Evolutionary conservation across 179 eudicot genomes (phyloP), one percentile per base, ranked within the genome.

Genomic region (Corrigiola litoralis): DNA sequence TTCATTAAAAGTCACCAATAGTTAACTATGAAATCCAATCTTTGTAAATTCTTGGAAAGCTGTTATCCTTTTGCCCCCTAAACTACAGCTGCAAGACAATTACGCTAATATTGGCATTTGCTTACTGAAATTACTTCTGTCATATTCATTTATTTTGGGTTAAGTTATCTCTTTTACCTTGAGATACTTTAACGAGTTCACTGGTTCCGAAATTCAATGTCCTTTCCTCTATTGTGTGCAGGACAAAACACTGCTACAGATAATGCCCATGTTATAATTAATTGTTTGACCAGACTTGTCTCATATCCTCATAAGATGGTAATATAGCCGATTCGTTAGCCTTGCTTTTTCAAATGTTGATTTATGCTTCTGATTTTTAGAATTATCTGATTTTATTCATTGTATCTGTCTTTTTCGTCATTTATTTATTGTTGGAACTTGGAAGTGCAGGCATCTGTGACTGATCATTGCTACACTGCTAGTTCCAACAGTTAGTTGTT

Each of bases 281-380:
- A 68, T 65, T 80, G 82, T 41, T 84, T 94, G 72, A 72, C 79
- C 71, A 78, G 71, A 67, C 94, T 94, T 37, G 62, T 79, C 27
- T 70, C 81, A 29, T 94, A 90, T 77, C 81, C 87, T 36, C 89
- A 94, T 68, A 84, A 81, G 84, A 90, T 84, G 99, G 99, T 90
- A 92, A 50, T 28, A 37, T 14, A 11, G 33, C 59, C 61, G 33
- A 60, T n/a, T 48, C 2, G 13, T 9, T 23, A 32, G 54, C 33
- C 52, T 28, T 37, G 14, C 45, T 42, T 59, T 34, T n/a, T 12
- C 5, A 7, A 16, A 24, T 21, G 24, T 33, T 11, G 49, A 9
- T 7, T 64, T 12, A 18, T 46, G 18, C 20, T 59, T 45, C 20
- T 36, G 41, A 4, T 7, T 38, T 27, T 52, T 38, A n/a, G n/a